These are phyloP conservation scores for Aspergillus sp. DNA, from an alignment of 2,329 filamentous ascomycete genomes.

Conservation along the genomic window DNA sequence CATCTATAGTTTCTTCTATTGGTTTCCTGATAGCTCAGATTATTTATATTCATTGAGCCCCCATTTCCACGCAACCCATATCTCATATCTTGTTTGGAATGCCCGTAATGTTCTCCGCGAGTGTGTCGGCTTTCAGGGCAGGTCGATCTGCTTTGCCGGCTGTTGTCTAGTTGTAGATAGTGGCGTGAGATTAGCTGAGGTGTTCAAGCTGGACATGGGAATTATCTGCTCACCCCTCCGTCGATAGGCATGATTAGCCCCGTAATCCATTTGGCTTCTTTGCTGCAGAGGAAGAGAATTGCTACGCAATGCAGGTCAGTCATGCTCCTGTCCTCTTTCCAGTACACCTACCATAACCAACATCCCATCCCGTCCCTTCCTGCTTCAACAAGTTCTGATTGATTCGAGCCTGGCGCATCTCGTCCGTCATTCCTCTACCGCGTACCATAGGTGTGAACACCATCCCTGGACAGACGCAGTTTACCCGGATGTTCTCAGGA, in stretches of 20 bases:
- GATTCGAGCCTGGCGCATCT: constrained; percentile 22
- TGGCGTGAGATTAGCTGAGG: too few species aligned
- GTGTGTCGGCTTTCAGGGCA: neutral
- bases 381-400: constrained; percentile 25
- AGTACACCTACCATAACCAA: neutral
- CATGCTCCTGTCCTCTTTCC: neutral
- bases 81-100: neutral
- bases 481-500: constrained; percentile 46
- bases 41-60: too few species aligned
- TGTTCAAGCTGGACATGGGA: too few species aligned
- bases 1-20: too few species aligned
- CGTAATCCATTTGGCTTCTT: neutral
- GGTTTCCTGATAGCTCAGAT: too few species aligned
- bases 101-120: neutral
- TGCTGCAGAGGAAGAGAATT: neutral
- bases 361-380: neutral
- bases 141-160: neutral
- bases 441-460: constrained; percentile 23
- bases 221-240: neutral
- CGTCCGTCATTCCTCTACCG: constrained; percentile 24
- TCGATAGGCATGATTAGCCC: neutral
- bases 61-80: too few species aligned
- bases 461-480: constrained; percentile 49
- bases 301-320: neutral
- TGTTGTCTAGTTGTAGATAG: neutral